Conservation (phyloP, 116 monocot genomes). For the Zostera marina region DNA sequence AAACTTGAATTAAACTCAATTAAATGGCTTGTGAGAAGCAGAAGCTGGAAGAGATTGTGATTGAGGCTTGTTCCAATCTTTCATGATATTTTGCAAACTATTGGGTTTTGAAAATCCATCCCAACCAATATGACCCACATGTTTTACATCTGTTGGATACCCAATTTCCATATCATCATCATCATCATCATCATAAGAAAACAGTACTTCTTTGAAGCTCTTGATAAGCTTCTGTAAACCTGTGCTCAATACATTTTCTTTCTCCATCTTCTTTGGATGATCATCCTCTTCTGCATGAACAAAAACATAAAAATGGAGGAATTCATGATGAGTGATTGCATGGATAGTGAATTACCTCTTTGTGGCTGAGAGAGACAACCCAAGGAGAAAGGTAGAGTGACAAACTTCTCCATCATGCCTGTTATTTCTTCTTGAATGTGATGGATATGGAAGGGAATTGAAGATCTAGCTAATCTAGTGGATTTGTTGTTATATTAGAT, state of each 20-base stretch:
- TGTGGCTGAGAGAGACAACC: conserved; percentile 51
- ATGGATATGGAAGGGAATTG: background rate
- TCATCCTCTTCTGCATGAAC: background rate
- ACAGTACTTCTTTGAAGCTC: conserved; percentile 25
- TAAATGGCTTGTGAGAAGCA: no score
- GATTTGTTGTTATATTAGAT: no score
- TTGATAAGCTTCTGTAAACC: conserved; percentile 46
- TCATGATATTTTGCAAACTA: conserved; percentile 7
- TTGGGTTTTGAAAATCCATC: conserved; percentile 21
- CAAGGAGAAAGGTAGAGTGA: conserved; percentile 40
- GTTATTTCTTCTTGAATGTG: conserved; percentile 16
- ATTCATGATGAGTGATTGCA: background rate
- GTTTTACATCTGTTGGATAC: conserved; percentile 66
- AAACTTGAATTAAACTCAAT: no score
- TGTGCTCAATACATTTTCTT: conserved; percentile 9
- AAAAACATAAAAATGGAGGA: background rate
- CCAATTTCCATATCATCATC: conserved; percentile 63
- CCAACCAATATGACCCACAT: conserved; percentile 71
- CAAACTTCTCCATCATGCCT: conserved; percentile 36
- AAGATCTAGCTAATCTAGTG: no score
- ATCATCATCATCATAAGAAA: conserved; percentile 25
- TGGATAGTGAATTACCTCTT: background rate
- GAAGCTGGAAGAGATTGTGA: no score
- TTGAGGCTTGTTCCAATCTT: conserved; percentile 21
- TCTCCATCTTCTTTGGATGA: background rate